Evolutionary conservation across 2,329 filamentous ascomycete genomes (phyloP).

Genomic region (Parastagonospora nodorum): DNA sequence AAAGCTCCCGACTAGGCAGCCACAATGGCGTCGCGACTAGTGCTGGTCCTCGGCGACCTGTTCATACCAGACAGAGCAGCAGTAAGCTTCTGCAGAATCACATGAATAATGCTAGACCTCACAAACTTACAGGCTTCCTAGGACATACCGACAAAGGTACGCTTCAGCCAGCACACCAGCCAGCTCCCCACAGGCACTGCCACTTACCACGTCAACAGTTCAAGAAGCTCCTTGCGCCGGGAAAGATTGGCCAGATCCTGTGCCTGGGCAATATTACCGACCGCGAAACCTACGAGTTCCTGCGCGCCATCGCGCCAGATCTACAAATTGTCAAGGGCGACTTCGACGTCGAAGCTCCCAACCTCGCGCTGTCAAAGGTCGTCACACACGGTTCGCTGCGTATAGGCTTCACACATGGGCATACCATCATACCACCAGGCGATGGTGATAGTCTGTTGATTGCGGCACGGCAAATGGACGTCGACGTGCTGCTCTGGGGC

Average conservation of each 20-base stretch:
- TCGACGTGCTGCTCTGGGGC: conserved; percentile 71
- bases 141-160: conserved; percentile 51
- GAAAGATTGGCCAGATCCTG: conserved; percentile 63
- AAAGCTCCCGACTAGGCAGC: neutral
- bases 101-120: conserved; percentile 29
- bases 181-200: neutral
- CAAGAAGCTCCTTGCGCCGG: conserved; percentile 63
- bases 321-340: conserved; percentile 73
- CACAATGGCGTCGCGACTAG: conserved; percentile 49
- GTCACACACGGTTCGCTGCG: conserved; percentile 71
- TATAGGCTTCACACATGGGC: conserved; percentile 73
- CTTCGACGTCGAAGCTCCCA: conserved; percentile 70
- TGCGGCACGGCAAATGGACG: conserved; percentile 72
- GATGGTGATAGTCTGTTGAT: conserved; percentile 71
- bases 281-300: conserved; percentile 62
- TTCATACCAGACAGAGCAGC: conserved; percentile 51
- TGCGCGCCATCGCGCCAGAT: conserved; percentile 62
- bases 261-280: conserved; percentile 64
- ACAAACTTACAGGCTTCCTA: conserved; percentile 46
- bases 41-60: conserved; percentile 49
- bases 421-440: conserved; percentile 71
- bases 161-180: neutral
- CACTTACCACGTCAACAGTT: conserved; percentile 36
- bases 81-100: conserved; percentile 31
- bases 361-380: conserved; percentile 68